Base-by-base conservation (phyloP, 2,329 filamentous ascomycete genomes). In the Sclerotiophoma versabilis region DNA sequence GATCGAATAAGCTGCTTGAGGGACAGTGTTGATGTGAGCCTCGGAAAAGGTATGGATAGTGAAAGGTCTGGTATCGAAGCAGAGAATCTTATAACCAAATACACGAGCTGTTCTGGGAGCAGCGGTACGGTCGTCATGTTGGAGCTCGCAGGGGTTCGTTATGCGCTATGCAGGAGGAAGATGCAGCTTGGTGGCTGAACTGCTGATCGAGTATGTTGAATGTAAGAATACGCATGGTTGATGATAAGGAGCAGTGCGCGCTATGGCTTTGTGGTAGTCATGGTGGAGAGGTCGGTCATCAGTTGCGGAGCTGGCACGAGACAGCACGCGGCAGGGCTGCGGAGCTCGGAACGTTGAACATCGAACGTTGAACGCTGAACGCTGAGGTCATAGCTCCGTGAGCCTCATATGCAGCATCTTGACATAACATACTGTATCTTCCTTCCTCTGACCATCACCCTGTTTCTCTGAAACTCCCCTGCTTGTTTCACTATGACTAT, bases 41-140 rank as follows among this genome's bases (percentile, higher is more conserved):
- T 75, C 0, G 93, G 91, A 5, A 81, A 78, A 42, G 85, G 75
- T 68, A 98, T 86, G 67, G 91, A 87, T 56, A 98, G 84, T 33
- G 88, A 84, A 32, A 97, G 84, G 73, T 98, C 95, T 14, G 92
- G 88, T 52, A 93, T 84, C 1, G 91, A 87, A 56, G 88, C 87
- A 47, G 92, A 92, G 83, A 99, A 98, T 75, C 93, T 92, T 73
- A 98, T 88, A 30, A 91, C 93, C 38, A 98, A 82, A 68, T 89
- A 87, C 51, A 96, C 81, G 27, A 75, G 60, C 55, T 75, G 72
- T 34, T 75, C 72, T 25, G 74, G 73, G 33, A 74, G 70, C 33
- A 62, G 55, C 32, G 56, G 56, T 42, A 64, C 50, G 29, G 62
- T 64, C 15, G 65, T 59, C 71, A 73, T 74, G 45, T 48, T 64